Conservation (phyloP, 306 rosid species). For the Quercus rubra region DNA sequence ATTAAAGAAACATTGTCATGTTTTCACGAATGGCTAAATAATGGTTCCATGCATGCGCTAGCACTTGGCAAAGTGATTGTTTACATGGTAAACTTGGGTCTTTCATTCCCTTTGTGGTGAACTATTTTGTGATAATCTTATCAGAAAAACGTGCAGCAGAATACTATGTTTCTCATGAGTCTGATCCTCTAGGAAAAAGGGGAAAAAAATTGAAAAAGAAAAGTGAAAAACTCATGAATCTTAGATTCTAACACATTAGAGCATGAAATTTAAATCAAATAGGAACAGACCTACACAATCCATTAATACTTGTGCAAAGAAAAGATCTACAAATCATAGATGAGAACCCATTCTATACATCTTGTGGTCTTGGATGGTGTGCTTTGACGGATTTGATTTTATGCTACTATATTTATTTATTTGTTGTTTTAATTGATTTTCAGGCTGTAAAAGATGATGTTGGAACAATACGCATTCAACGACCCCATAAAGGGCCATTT, state of each 20-base stretch:
- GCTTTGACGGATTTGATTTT: background rate
- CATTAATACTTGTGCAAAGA: background rate
- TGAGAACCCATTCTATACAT: background rate
- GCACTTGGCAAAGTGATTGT: background rate
- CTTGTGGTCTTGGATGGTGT: background rate
- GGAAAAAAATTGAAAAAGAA: background rate
- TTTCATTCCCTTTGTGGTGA: background rate
- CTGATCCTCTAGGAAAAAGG: background rate
- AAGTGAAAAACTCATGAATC: background rate
- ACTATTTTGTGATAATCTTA: background rate
- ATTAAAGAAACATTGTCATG: background rate
- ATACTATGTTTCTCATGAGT: background rate
- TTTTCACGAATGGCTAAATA: background rate
- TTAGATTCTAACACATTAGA: background rate
- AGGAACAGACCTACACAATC: background rate
- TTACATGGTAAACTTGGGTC: background rate
- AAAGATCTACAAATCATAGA: background rate
- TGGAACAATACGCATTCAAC: conserved; percentile 79
- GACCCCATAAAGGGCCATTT: conserved; percentile 96
- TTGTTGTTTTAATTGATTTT: conserved; percentile 16
- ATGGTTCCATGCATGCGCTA: background rate
- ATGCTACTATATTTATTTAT: background rate
- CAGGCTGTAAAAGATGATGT: conserved; percentile 95
- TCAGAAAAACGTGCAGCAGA: background rate
- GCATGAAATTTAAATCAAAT: background rate